Conservation (phyloP, 2,329 filamentous ascomycete genomes). For the Colletotrichum sp. region DNA sequence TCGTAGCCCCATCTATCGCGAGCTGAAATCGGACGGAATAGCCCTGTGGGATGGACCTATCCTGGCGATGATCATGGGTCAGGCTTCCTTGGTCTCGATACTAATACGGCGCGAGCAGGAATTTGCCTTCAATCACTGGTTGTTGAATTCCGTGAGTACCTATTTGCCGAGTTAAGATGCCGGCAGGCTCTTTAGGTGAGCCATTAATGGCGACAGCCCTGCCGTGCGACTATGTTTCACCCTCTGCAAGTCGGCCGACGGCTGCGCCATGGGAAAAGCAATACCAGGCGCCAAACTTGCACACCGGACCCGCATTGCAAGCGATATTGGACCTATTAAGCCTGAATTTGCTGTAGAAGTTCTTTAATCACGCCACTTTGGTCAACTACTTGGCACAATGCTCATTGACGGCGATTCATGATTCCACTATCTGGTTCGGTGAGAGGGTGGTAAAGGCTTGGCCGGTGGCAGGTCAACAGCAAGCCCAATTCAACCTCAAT, state of each 20-base stretch:
- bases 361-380: background rate
- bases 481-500: background rate
- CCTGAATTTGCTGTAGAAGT: background rate
- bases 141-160: background rate
- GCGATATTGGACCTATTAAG: background rate
- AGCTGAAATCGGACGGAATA: background rate
- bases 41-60: background rate
- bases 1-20: background rate
- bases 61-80: background rate
- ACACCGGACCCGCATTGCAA: background rate
- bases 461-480: background rate
- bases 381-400: background rate
- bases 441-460: background rate
- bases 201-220: background rate
- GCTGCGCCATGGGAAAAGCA: slow-evolving; percentile 4
- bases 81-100: background rate
- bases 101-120: background rate
- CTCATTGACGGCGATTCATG: background rate
- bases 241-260: background rate
- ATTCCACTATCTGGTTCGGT: background rate
- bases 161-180: background rate
- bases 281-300: background rate
- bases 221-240: background rate
- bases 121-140: background rate
- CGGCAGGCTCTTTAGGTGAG: background rate